These are phyloP conservation scores for Salix dunnii DNA, from an alignment of 345 rosid genomes.

Conservation along the genomic window DNA sequence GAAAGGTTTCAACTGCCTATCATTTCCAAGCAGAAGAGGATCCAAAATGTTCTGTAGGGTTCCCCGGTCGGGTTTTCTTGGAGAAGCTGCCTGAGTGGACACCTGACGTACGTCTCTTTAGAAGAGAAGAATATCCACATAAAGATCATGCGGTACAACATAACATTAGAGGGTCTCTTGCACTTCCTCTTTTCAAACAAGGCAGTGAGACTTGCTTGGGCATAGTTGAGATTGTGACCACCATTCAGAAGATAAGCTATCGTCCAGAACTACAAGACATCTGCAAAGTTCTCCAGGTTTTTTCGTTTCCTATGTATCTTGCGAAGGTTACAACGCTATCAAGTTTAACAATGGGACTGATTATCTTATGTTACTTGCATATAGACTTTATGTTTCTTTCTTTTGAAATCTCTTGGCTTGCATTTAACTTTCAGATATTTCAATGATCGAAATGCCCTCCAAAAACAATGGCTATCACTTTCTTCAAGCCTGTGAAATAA, in stretches of 20 bases:
- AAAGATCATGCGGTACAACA: constrained; percentile 44
- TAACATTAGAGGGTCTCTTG: constrained; percentile 69
- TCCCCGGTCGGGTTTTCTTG: constrained; percentile 73
- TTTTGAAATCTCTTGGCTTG: neutral
- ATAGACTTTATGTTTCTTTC: neutral
- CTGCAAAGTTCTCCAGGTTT: constrained; percentile 79
- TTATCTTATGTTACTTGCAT: neutral
- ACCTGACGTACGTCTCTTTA: constrained; percentile 76
- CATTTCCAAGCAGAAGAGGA: constrained; percentile 62
- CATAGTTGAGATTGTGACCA: constrained; percentile 75
- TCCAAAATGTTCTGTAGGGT: constrained; percentile 47
- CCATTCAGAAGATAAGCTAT: constrained; percentile 55
- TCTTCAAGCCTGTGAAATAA: neutral
- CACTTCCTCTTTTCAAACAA: constrained; percentile 70
- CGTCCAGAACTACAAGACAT: constrained; percentile 55
- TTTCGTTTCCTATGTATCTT: constrained; percentile 12
- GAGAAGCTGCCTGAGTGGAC: constrained; percentile 82
- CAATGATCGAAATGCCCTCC: neutral
- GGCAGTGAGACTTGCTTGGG: constrained; percentile 68
- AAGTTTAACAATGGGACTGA: neutral
- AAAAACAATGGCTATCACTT: neutral
- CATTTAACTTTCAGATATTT: neutral
- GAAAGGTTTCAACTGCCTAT: constrained; percentile 51
- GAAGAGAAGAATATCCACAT: constrained; percentile 63
- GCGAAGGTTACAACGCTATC: neutral